phyloP scores from a whole-genome alignment of 192 early-diverging fungal species.

The Coemansia sp. region DNA sequence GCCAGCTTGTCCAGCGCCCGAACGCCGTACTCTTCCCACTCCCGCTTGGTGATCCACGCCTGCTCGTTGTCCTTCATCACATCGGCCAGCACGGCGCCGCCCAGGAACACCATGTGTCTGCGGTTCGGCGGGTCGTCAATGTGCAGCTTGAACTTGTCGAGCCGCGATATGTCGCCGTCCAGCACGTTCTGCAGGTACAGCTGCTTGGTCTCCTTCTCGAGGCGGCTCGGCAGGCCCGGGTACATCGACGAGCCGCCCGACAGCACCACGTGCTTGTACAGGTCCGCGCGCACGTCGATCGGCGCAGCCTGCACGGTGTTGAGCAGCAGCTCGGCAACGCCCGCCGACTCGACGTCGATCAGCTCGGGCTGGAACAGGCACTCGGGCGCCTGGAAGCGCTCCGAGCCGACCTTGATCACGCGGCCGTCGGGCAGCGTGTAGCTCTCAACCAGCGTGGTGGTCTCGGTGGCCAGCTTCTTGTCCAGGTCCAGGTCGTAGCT shows the following conservation, averaged over 20 bases:
- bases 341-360: constrained; percentile 90
- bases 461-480: constrained; percentile 95
- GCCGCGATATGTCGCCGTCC: constrained; percentile 74
- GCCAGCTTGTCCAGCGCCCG: constrained; percentile 62
- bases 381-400: constrained; percentile 98
- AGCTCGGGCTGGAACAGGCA: constrained; percentile 98
- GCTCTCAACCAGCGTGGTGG: constrained; percentile 92
- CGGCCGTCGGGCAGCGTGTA: constrained; percentile 98
- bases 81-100: constrained; percentile 94
- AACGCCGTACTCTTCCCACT: constrained; percentile 90
- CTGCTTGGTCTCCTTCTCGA: constrained; percentile 99
- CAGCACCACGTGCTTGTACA: constrained; percentile 97
- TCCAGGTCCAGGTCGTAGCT: constrained; percentile 97
- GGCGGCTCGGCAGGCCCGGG: constrained; percentile 91
- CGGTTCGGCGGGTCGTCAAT: constrained; percentile 98
- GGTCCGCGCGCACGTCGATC: constrained; percentile 87
- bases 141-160: constrained; percentile 93
- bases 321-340: constrained; percentile 93
- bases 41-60: constrained; percentile 92
- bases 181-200: constrained; percentile 89
- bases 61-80: constrained; percentile 88
- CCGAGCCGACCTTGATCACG: constrained; percentile 97
- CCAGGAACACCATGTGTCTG: constrained; percentile 98
- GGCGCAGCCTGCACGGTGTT: constrained; percentile 88
- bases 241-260: constrained; percentile 99